These are phyloP conservation scores for Cardamine resedifolia DNA, from an alignment of 345 rosid species.

Conservation along the genomic window DNA sequence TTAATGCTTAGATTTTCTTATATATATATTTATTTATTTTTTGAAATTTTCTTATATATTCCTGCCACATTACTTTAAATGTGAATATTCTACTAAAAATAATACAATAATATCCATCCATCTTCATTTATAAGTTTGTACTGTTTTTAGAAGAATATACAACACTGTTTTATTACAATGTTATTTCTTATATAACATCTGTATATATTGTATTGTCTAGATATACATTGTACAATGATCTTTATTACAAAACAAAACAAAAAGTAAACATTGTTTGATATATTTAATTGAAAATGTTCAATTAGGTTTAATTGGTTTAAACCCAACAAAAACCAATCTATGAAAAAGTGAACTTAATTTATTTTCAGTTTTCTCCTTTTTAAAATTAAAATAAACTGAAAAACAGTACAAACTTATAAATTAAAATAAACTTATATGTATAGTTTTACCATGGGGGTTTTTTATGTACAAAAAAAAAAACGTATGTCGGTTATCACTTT, in stretches of 20 bases:
- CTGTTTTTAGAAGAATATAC: neutral
- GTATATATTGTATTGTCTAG: neutral
- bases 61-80: slow-evolving; percentile 9
- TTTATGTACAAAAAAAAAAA: neutral
- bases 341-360: neutral
- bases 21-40: neutral
- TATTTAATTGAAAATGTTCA: neutral
- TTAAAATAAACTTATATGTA: too few species aligned
- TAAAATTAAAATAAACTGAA: neutral
- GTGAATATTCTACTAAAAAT: neutral
- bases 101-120: neutral
- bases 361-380: neutral
- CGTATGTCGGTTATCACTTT: neutral
- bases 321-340: neutral
- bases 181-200: neutral
- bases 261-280: neutral
- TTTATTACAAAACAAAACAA: neutral
- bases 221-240: neutral
- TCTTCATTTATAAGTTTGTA: neutral
- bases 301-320: neutral
- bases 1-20: neutral
- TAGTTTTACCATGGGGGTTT: neutral
- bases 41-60: neutral
- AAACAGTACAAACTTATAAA: too few species aligned
- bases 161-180: neutral